phyloP scores from a whole-genome alignment of 2,329 filamentous ascomycete species.

The Botrytis elliptica region DNA sequence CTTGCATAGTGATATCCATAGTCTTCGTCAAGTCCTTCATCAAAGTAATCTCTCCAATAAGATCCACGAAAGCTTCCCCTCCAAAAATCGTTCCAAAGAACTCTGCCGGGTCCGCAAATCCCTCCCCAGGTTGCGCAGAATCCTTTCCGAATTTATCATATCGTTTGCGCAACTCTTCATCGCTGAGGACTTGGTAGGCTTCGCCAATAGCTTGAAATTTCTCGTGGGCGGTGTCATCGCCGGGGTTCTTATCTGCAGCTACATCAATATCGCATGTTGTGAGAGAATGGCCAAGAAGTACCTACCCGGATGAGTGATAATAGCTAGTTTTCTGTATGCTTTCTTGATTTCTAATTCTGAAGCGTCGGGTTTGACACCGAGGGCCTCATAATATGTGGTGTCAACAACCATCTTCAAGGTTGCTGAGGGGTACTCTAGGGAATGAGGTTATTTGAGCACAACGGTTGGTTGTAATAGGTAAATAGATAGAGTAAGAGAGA shows the following conservation, averaged over 20 bases:
- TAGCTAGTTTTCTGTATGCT: conserved; percentile 91
- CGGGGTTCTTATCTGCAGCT: conserved; percentile 86
- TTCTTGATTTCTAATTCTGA: conserved; percentile 95
- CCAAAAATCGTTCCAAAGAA: conserved; percentile 99
- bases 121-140: conserved; percentile 82
- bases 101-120: conserved; percentile 93
- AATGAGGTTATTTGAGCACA: neutral
- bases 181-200: conserved; percentile 78
- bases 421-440: neutral
- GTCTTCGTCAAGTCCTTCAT: conserved; percentile 98
- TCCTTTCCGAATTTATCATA: conserved; percentile 99
- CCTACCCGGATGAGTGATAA: conserved; percentile 68
- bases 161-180: conserved; percentile 79
- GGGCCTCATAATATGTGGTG: conserved; percentile 57
- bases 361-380: conserved; percentile 81
- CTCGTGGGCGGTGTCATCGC: conserved; percentile 88
- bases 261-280: conserved; percentile 5
- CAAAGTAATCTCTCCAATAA: conserved; percentile 96
- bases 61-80: conserved; percentile 90
- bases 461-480: neutral
- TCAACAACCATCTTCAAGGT: conserved; percentile 36
- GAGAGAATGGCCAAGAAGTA: conserved; percentile 4
- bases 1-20: conserved; percentile 94
- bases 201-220: conserved; percentile 88
- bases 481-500: neutral